These are phyloP conservation scores for Teratosphaeria nubilosa DNA, from an alignment of 2,329 filamentous ascomycete genomes.

Conservation along the genomic window DNA sequence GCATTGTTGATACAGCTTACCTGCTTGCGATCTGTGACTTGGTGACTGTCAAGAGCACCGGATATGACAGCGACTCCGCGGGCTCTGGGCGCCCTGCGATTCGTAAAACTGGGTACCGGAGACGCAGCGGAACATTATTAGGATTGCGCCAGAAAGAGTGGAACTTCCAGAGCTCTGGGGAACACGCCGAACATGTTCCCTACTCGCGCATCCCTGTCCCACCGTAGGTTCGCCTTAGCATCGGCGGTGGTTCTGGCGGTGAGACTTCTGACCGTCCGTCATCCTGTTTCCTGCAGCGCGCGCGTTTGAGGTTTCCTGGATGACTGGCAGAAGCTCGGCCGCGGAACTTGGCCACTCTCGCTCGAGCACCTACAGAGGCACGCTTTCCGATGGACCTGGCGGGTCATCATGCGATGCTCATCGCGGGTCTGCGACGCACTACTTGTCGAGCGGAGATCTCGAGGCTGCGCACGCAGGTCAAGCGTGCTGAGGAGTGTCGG, in stretches of 20 bases:
- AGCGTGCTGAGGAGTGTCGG: neutral
- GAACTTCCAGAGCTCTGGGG: constrained; percentile 1
- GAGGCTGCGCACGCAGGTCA: neutral
- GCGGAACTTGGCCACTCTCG: neutral
- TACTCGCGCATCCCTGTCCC: neutral
- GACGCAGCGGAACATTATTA: neutral
- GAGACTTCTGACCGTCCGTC: constrained; percentile 5
- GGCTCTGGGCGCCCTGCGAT: neutral
- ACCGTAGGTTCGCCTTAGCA: neutral
- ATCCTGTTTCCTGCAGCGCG: neutral
- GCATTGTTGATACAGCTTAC: neutral
- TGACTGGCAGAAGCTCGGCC: neutral
- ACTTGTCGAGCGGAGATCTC: no score
- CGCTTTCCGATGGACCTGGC: no score
- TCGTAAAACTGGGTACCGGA: neutral
- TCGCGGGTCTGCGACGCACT: neutral
- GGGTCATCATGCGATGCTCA: neutral
- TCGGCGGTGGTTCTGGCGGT: constrained; percentile 9
- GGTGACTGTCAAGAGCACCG: neutral
- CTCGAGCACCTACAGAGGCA: neutral
- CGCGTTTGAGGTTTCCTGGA: neutral
- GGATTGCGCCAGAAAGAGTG: neutral
- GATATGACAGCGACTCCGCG: neutral
- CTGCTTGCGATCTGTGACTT: neutral
- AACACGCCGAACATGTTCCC: constrained; percentile 10